Evolutionary conservation across 371 early-diverging fungal genomes (phyloP).

Genomic region (Apophysomyces variabilis): DNA sequence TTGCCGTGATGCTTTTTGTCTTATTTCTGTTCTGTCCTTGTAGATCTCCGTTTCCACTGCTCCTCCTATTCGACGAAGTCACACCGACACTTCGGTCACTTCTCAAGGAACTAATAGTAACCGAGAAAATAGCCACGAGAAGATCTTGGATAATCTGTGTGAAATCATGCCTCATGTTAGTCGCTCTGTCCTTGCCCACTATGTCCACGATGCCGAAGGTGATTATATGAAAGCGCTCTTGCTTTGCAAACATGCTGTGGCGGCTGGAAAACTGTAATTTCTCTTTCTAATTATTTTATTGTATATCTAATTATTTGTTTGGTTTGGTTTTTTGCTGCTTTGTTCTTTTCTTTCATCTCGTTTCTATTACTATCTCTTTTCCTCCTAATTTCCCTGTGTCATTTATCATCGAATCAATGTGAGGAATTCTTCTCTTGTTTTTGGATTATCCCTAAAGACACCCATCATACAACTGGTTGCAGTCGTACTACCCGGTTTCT

Average conservation of each 20-base stretch:
- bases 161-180: slow-evolving; percentile 38
- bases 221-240: slow-evolving; percentile 42
- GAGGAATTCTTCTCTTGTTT: slow-evolving; percentile 97
- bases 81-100: neutral
- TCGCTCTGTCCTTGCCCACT: slow-evolving; percentile 22
- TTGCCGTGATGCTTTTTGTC: neutral
- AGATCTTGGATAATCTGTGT: slow-evolving; percentile 39
- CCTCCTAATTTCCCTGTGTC: neutral
- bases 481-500: slow-evolving; percentile 94
- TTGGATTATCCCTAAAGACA: slow-evolving; percentile 86
- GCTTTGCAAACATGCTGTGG: slow-evolving; percentile 34
- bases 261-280: slow-evolving; percentile 32
- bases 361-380: slow-evolving; percentile 10
- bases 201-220: slow-evolving; percentile 36
- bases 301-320: slow-evolving; percentile 12
- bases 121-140: slow-evolving; percentile 13
- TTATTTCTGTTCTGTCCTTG: neutral
- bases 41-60: slow-evolving; percentile 5
- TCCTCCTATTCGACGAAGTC: neutral
- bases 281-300: slow-evolving; percentile 8
- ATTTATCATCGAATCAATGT: slow-evolving; percentile 63
- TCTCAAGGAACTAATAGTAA: slow-evolving; percentile 1
- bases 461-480: slow-evolving; percentile 97
- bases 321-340: slow-evolving; percentile 10
- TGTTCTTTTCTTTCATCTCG: slow-evolving; percentile 7